phyloP scores from a whole-genome alignment of 2,329 filamentous ascomycete species.

The Nannizziopsis barbatae region DNA sequence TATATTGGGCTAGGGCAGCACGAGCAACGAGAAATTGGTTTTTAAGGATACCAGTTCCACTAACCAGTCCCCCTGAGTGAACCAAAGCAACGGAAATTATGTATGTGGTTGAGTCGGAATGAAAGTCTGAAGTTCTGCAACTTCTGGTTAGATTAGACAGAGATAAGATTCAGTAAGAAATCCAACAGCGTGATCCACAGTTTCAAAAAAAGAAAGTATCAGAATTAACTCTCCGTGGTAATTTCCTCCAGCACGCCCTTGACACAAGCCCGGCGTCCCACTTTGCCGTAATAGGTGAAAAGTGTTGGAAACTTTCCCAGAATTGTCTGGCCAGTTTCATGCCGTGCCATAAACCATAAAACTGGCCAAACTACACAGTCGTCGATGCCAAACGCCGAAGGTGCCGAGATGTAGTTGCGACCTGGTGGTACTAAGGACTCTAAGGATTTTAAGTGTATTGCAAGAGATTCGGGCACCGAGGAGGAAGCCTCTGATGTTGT shows the following conservation, averaged over 20 bases:
- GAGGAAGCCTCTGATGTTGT: neutral
- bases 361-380: constrained; percentile 38
- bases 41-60: no score
- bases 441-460: constrained; percentile 1
- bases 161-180: no score
- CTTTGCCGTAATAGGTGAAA: constrained; percentile 29
- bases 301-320: constrained; percentile 26
- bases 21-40: no score
- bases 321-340: constrained; percentile 12
- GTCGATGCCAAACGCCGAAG: constrained; percentile 29
- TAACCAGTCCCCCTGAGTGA: no score
- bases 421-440: constrained; percentile 16
- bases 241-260: constrained; percentile 25
- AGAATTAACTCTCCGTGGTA: neutral
- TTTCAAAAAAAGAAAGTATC: no score
- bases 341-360: constrained; percentile 28
- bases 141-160: no score
- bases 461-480: neutral
- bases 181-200: no score
- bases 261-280: constrained; percentile 31
- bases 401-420: constrained; percentile 28
- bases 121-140: no score
- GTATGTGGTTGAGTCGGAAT: no score
- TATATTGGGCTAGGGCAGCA: no score
- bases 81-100: no score